These are phyloP conservation scores for Exsudoporus frostii DNA, from an alignment of 768 basidiomycete genomes.

Conservation along the genomic window DNA sequence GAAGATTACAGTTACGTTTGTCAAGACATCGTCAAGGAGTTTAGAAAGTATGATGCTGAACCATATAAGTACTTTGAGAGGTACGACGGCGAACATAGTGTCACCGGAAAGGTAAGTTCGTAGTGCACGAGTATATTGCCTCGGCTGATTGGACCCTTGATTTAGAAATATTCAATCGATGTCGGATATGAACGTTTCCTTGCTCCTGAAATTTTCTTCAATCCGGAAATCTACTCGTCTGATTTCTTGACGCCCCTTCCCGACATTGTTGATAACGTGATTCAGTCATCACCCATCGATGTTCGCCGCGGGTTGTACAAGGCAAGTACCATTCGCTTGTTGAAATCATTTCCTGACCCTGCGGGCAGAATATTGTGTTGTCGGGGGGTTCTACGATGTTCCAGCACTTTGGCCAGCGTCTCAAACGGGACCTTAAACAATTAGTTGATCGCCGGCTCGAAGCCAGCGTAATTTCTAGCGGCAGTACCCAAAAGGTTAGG, in stretches of 20 bases:
- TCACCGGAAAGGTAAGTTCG: conserved; percentile 77
- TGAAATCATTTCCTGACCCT: background rate
- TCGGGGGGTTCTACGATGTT: conserved; percentile 99
- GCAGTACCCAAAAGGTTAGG: conserved; percentile 70
- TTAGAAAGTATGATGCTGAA: conserved; percentile 95
- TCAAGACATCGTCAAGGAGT: conserved; percentile 98
- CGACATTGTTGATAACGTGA: conserved; percentile 93
- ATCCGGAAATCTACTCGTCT: conserved; percentile 96
- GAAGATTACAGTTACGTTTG: conserved; percentile 99
- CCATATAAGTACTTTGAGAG: conserved; percentile 94
- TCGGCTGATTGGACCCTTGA: conserved; percentile 5
- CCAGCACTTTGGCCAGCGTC: conserved; percentile 94
- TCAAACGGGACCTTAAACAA: conserved; percentile 93
- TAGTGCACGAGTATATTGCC: background rate
- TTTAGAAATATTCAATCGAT: conserved; percentile 88
- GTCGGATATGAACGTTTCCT: conserved; percentile 99
- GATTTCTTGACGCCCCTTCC: conserved; percentile 97
- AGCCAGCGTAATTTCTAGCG: conserved; percentile 68
- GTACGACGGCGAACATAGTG: conserved; percentile 90
- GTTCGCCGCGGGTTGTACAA: conserved; percentile 96
- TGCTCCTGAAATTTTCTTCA: conserved; percentile 99
- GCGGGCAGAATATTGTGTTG: conserved; percentile 86
- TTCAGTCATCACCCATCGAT: conserved; percentile 94
- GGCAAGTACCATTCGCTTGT: conserved; percentile 37
- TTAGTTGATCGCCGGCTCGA: conserved; percentile 90